Conservation (phyloP, 2,329 filamentous ascomycete genomes). For the Byssochlamys sp. region DNA sequence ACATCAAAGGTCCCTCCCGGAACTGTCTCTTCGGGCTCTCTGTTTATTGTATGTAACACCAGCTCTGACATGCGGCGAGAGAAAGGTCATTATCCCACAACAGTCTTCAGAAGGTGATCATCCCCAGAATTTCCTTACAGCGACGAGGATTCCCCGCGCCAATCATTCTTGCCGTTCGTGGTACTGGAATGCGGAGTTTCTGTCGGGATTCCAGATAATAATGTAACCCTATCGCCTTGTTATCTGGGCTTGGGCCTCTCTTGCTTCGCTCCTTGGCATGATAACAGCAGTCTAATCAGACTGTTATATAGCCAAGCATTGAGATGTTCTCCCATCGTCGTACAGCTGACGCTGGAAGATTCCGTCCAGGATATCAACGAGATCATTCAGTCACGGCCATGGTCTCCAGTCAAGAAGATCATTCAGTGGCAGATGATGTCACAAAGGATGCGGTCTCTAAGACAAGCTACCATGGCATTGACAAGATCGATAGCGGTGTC, state of each 20-base stretch:
- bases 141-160: neutral
- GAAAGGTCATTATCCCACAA: neutral
- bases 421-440: neutral
- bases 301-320: neutral
- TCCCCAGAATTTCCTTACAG: neutral
- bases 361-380: neutral
- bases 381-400: neutral
- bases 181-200: neutral
- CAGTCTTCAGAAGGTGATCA: neutral
- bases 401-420: neutral
- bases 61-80: neutral
- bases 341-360: neutral
- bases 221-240: neutral
- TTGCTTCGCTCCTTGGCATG: neutral
- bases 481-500: slow-evolving; percentile 1
- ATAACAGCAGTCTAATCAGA: neutral
- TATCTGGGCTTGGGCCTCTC: neutral
- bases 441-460: neutral
- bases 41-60: neutral
- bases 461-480: neutral
- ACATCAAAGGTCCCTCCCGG: neutral
- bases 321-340: neutral
- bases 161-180: neutral
- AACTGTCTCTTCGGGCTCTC: neutral
- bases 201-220: neutral